Percentiles rank a stretch among this genome's conserved stretches.
These are phyloP conservation scores for Diaporthe vexans DNA, from an alignment of 2,329 filamentous ascomycete genomes.

Conservation along the genomic window DNA sequence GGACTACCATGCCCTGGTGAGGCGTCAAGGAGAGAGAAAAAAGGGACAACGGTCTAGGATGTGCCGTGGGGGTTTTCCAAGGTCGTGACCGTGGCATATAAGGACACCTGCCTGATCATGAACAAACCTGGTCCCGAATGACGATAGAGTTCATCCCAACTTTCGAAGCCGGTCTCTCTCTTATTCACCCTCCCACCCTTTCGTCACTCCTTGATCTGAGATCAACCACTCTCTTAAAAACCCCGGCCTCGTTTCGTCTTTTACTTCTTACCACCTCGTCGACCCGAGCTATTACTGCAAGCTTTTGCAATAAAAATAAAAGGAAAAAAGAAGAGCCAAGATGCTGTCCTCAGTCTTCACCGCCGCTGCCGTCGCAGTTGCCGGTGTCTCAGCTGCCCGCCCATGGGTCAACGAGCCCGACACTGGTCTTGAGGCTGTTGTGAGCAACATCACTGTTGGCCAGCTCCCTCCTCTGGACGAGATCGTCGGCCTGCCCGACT, in stretches of 20 bases:
- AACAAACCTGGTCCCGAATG: neutral
- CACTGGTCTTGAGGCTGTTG: conserved; percentile 58
- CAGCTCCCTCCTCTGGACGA: conserved; percentile 58
- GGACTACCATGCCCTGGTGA: conserved; percentile 2
- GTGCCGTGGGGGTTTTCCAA: neutral
- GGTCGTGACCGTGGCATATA: conserved; percentile 12
- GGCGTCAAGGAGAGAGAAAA: neutral
- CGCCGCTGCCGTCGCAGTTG: conserved; percentile 15
- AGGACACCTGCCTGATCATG: neutral
- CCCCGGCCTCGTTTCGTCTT: conserved; percentile 7
- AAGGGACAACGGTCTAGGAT: neutral
- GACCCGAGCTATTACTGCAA: conserved; percentile 4
- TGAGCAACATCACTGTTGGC: conserved; percentile 52
- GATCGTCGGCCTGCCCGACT: conserved; percentile 66
- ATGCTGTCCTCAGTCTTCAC: conserved; percentile 25
- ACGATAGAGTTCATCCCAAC: conserved; percentile 30
- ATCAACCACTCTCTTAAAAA: neutral
- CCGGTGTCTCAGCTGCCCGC: conserved; percentile 23
- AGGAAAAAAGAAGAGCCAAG: neutral
- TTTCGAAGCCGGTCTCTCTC: neutral
- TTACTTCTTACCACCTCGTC: neutral
- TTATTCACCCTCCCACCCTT: conserved; percentile 7
- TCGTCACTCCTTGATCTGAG: conserved; percentile 14
- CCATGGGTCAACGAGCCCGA: conserved; percentile 53
- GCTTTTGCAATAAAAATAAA: conserved; percentile 3